These are phyloP conservation scores for Babesia bigemina DNA, from an alignment of 169 alveolate genomes.

Conservation along the genomic window DNA sequence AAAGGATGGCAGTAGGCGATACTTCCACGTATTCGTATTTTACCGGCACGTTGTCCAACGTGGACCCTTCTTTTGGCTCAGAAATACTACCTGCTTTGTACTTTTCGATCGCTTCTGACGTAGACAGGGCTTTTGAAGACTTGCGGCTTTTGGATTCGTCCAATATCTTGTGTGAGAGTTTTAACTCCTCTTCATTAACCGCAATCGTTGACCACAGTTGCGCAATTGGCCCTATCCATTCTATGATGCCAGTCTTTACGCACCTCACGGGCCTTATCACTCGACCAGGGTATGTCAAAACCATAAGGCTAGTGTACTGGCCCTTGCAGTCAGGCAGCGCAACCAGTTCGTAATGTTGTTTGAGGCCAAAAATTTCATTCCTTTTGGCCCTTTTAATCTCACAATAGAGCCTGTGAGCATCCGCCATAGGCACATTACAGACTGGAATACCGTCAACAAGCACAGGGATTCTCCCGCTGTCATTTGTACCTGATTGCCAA, in stretches of 20 bases:
- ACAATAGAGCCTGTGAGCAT: conserved; percentile 37
- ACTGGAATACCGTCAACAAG: conserved; percentile 70
- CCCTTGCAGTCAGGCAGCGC: conserved; percentile 56
- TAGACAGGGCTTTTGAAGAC: not conserved
- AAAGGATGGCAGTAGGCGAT: conserved; percentile 93
- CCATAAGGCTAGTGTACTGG: conserved; percentile 74
- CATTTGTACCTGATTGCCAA: not conserved
- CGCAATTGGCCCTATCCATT: conserved; percentile 96
- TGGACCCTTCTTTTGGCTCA: conserved; percentile 1
- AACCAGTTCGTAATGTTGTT: conserved; percentile 51
- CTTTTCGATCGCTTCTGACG: conserved; percentile 7
- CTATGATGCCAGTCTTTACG: conserved; percentile 86
- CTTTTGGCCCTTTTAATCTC: conserved; percentile 44
- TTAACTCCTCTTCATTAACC: conserved; percentile 67
- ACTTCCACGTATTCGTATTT: conserved; percentile 93
- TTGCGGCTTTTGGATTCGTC: not conserved
- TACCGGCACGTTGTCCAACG: conserved; percentile 80
- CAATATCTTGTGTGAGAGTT: conserved; percentile 41
- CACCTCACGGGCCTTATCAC: conserved; percentile 96
- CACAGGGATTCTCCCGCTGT: conserved; percentile 30
- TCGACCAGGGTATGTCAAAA: conserved; percentile 95
- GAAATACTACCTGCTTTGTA: not conserved
- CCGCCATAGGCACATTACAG: conserved; percentile 35
- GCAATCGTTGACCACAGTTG: conserved; percentile 94
- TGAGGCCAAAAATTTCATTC: conserved; percentile 50